Base-by-base conservation (phyloP, 129 eudicot species). In the Flaveria bidentis region DNA sequence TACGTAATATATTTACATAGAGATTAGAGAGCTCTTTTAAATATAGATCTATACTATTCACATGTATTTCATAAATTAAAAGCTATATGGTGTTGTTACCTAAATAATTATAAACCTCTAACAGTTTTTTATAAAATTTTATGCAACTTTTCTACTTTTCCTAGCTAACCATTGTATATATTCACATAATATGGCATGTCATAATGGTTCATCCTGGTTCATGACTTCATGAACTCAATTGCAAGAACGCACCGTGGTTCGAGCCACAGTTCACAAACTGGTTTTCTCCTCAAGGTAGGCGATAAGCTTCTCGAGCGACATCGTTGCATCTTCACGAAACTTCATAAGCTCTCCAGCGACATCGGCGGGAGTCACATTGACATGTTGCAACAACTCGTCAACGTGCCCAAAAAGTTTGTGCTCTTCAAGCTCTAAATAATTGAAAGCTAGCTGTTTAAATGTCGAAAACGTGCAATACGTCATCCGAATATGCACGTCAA, bases 311-410 rank as follows among this genome's bases (percentile, higher is more conserved):
- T 39, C 72, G 22, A 86, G 84, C 8, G 85, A 76, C 28, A 67
- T 36, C 1, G 80, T 76, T 6, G 74, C 41, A 13, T 86, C 82
- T 9, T 57, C 53, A 49, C 49, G 61, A 50, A 42, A 57, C 80
- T 82, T 84, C 84, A 84, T 77, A n/a, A 87, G 72, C 73, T 84
- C 86, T 42, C 88, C 86, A 1, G 88, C 80, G 9, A 87, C 80
- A 42, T 81, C 82, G 2, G 88, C 84, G 0, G 86, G 86, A 6
- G 86, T 87, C 20, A 55, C 82, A n/a, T 78, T 81, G 42, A 55
- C 85, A 51, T 22, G 23, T 56, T 42, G 17, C 53, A 87, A 42
- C 62, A 81, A 33, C 33, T 81, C 85, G 13, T 84, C 36, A 13
- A 82, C 62, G 33, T 65, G 75, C 26, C 47, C 56, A 2, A 78